Evolutionary conservation across 2,329 filamentous ascomycete genomes (phyloP), one percentile per base, ranked within the genome.

Genomic region (Talaromyces islandicus): DNA sequence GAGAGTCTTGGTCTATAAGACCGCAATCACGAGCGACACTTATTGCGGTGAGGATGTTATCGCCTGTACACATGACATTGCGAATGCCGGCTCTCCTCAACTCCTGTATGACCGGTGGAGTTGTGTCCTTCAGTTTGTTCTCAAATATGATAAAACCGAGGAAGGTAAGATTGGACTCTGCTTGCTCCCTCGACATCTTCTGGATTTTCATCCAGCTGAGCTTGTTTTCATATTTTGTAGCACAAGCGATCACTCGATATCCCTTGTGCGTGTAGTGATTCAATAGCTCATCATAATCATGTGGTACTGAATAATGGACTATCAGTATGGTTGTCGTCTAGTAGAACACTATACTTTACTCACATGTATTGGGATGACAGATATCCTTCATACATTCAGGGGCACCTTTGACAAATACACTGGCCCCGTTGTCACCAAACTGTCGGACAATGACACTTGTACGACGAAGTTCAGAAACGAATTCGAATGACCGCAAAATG

Each of bases 81-180:
- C 91, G 86, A 65, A 99, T 96, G 59, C 89, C 89, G 7, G 95
- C 93, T 57, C 88, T 81, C 32, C 85, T 83, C 3, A 99, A 82
- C 75, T 97, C 92, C 59, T 89, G 83, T 27, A 99, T 85, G 35
- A 97, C 89, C 1, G 83, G 83, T 1, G 90, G 83, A 0, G 93
- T 97, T 21, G 85, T 92, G 1, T 90, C 88, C 74, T 99, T 99
- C 63, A 99, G 79, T 76, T 99, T 99, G 78, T 99, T 99, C 77
- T 99, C 94, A 68, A 99, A 99, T 58, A 99, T 88, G 70, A 99
- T 97, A 76, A 99, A 99, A 5, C 94, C 94, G 38, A 92, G 83
- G 70, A 99, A 97, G 52, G 93, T 86, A 11, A 99, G 83, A 32
- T 87, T 82, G 3, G 85, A 88, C 74, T 99, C 94, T 9, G 90